These are phyloP conservation scores for Postia placenta DNA, from an alignment of 768 basidiomycete species.

Conservation along the genomic window DNA sequence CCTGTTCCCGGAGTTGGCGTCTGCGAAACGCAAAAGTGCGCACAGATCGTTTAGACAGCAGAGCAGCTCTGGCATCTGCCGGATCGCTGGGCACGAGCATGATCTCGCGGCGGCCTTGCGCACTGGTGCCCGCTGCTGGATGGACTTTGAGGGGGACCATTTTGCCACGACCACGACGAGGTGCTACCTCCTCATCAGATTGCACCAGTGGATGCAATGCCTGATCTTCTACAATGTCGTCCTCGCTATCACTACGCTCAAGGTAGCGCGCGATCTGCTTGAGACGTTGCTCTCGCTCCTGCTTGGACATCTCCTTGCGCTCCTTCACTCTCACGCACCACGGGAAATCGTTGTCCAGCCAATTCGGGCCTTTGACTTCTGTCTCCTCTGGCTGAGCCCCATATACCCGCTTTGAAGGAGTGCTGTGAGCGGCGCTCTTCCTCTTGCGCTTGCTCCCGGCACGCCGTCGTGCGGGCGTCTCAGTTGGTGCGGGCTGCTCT, in stretches of 20 bases:
- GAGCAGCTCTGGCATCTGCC: conserved; percentile 68
- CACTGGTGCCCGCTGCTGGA: conserved; percentile 26
- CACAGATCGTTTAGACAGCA: conserved; percentile 67
- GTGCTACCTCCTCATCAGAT: conserved; percentile 19
- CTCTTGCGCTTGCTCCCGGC: conserved; percentile 43
- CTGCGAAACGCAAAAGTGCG: conserved; percentile 51
- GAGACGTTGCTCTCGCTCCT: conserved; percentile 55
- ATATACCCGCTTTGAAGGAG: conserved; percentile 4
- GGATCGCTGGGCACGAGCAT: conserved; percentile 57
- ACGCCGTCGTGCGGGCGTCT: conserved; percentile 31
- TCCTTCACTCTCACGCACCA: conserved; percentile 64
- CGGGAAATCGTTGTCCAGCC: conserved; percentile 76
- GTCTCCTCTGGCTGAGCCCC: conserved; percentile 20
- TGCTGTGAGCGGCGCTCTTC: conserved; percentile 23
- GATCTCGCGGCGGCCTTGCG: conserved; percentile 20
- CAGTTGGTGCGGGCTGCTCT: conserved; percentile 25
- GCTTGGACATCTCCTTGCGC: conserved; percentile 42
- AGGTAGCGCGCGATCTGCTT: conserved; percentile 66
- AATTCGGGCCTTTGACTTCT: conserved; percentile 49
- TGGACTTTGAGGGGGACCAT: conserved; percentile 48
- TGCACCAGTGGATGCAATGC: conserved; percentile 25
- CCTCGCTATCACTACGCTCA: conserved; percentile 56
- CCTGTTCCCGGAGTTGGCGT: conserved; percentile 24
- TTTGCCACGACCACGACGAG: conserved; percentile 49
- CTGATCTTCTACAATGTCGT: conserved; percentile 27